A percentile compares a stretch with the other conserved stretches of the same genome.
These are phyloP conservation scores for Amauroascus verrucosus DNA, from an alignment of 2,329 filamentous ascomycete genomes.

Conservation along the genomic window DNA sequence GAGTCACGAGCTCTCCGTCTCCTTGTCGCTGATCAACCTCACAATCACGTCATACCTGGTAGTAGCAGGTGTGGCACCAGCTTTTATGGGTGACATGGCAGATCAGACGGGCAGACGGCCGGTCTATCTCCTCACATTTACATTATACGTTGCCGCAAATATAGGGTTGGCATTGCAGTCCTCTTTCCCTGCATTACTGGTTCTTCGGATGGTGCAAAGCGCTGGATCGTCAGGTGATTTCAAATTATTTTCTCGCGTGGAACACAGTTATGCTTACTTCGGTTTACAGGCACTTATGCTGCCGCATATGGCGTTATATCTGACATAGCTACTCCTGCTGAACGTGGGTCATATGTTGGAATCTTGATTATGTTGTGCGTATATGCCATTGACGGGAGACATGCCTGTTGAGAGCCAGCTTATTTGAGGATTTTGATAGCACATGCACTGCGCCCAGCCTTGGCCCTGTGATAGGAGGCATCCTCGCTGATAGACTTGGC, in stretches of 20 bases:
- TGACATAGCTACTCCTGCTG: not conserved
- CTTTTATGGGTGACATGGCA: conserved; percentile 19
- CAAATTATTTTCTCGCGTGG: no score
- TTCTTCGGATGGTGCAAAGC: conserved; percentile 20
- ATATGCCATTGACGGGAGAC: not conserved
- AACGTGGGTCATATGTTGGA: conserved; percentile 1
- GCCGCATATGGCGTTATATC: not conserved
- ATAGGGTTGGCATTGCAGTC: conserved; percentile 20
- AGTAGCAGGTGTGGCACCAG: conserved; percentile 18
- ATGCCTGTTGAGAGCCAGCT: not conserved
- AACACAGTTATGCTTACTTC: no score
- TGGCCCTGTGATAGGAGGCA: conserved; percentile 32
- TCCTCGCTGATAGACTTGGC: conserved; percentile 29
- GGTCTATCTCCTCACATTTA: conserved; percentile 18
- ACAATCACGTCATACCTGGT: no score
- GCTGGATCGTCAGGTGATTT: conserved; percentile 4
- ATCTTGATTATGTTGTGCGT: conserved; percentile 1
- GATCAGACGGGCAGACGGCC: conserved; percentile 21
- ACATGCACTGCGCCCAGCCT: conserved; percentile 12
- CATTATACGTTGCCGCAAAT: conserved; percentile 19
- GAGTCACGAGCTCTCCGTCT: no score
- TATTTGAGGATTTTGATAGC: not conserved
- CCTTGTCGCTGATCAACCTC: no score
- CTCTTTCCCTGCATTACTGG: conserved; percentile 18
- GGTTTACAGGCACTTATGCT: conserved; percentile 1